Evolutionary conservation across 306 rosid species (phyloP).

Genomic region (Corylus avellana): DNA sequence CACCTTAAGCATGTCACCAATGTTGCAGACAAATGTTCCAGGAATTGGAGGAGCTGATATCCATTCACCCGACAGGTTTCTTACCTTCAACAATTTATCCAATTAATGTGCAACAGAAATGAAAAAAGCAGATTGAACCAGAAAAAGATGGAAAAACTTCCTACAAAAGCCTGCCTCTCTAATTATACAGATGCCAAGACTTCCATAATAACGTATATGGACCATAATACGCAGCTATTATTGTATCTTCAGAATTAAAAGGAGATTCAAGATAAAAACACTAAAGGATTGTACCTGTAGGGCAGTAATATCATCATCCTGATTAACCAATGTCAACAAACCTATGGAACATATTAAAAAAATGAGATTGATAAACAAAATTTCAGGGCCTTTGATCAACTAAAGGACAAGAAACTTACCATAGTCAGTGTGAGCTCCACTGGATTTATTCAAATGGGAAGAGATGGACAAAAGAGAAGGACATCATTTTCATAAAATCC

Average conservation of each 20-base stretch:
- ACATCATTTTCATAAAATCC: constrained; percentile 26
- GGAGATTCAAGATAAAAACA: constrained; percentile 1
- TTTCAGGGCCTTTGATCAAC: constrained; percentile 15
- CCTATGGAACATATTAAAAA: constrained; percentile 47
- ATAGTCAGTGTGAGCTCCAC: constrained; percentile 95
- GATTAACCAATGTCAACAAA: constrained; percentile 84
- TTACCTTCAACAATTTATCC: constrained; percentile 62
- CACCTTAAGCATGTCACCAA: constrained; percentile 99
- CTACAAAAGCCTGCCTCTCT: background rate
- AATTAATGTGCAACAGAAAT: constrained; percentile 12
- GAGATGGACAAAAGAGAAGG: constrained; percentile 25
- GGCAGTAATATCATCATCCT: constrained; percentile 80
- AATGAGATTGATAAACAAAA: constrained; percentile 19
- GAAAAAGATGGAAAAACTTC: background rate
- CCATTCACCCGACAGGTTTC: constrained; percentile 84
- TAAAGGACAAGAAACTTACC: constrained; percentile 44
- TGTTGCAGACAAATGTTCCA: constrained; percentile 81
- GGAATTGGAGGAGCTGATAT: constrained; percentile 90
- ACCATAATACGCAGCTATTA: background rate
- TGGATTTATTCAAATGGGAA: constrained; percentile 40
- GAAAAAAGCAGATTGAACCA: background rate
- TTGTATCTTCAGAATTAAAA: background rate
- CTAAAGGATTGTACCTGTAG: constrained; percentile 62
- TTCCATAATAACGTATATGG: background rate
- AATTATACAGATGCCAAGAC: background rate